A percentile compares a stretch with the other conserved stretches of the same genome.
phyloP scores from a whole-genome alignment of 2,329 filamentous ascomycete species.

The Botrytis elliptica region DNA sequence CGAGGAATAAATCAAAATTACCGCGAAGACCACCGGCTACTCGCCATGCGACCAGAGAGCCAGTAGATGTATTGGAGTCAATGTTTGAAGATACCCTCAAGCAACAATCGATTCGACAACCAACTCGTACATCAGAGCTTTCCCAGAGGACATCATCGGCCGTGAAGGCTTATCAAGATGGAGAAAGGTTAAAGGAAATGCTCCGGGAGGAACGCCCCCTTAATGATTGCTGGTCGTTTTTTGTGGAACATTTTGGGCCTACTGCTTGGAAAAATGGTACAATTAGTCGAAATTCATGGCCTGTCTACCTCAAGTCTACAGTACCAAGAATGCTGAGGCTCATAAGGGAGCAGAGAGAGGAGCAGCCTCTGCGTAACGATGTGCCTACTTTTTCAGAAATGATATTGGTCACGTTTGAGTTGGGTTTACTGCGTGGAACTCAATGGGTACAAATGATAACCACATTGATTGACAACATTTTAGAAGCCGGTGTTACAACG shows the following conservation, averaged over 20 bases:
- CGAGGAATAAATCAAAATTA: background rate
- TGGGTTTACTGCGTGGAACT: constrained; percentile 30
- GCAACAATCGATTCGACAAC: constrained; percentile 13
- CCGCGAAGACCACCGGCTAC: background rate
- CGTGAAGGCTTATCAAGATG: constrained; percentile 35
- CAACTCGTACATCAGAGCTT: constrained; percentile 11
- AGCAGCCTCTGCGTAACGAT: constrained; percentile 27
- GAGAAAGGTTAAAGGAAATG: constrained; percentile 34
- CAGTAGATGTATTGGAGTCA: constrained; percentile 36
- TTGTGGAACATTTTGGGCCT: constrained; percentile 38
- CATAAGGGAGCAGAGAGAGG: constrained; percentile 30
- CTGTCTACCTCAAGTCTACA: constrained; percentile 27
- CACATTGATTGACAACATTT: constrained; percentile 29
- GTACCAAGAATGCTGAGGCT: constrained; percentile 27
- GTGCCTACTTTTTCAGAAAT: constrained; percentile 37
- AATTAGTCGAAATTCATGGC: constrained; percentile 23
- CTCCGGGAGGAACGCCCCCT: constrained; percentile 27
- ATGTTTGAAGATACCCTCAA: constrained; percentile 37
- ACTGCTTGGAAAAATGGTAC: constrained; percentile 24
- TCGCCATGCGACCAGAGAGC: constrained; percentile 9
- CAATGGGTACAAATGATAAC: constrained; percentile 36
- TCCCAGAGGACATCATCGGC: constrained; percentile 19
- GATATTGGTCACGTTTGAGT: constrained; percentile 29
- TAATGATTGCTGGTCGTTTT: constrained; percentile 37
- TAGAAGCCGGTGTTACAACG: constrained; percentile 9